phyloP scores from a whole-genome alignment of 148 eudicot genomes.

The Nepenthes gracilis region DNA sequence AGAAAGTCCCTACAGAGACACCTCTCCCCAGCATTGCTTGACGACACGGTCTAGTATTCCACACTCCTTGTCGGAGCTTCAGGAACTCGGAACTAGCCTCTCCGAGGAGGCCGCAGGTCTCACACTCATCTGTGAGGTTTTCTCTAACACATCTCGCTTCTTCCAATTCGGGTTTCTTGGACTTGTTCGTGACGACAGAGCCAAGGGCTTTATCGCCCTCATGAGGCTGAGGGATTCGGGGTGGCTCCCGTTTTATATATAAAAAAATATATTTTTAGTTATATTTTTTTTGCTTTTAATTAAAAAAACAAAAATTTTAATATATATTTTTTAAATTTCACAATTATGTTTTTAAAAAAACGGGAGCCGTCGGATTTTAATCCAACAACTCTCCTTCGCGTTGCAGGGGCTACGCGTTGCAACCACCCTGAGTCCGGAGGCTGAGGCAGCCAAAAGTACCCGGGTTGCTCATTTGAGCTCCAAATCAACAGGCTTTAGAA shows the following conservation, averaged over 20 bases:
- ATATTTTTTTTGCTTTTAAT: too few species aligned
- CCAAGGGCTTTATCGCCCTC: constrained; percentile 77
- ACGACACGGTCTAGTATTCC: constrained; percentile 58
- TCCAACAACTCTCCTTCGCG: too few species aligned
- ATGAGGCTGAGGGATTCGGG: constrained; percentile 7
- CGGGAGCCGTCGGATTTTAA: too few species aligned
- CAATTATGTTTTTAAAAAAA: too few species aligned
- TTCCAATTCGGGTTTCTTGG: constrained; percentile 41
- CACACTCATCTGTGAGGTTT: constrained; percentile 62
- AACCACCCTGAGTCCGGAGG: too few species aligned
- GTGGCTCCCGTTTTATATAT: too few species aligned
- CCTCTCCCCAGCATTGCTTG: constrained; percentile 66
- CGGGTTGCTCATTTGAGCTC: constrained; percentile 54
- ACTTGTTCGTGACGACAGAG: constrained; percentile 49
- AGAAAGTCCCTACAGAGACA: constrained; percentile 64
- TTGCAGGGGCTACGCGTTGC: too few species aligned
- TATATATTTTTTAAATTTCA: too few species aligned
- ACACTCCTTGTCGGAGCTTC: constrained; percentile 37
- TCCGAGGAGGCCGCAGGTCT: constrained; percentile 30
- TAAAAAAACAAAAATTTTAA: too few species aligned
- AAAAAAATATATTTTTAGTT: too few species aligned
- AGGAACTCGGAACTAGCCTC: constrained; percentile 14
- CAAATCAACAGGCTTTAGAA: constrained; percentile 61
- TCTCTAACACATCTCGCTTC: constrained; percentile 73
- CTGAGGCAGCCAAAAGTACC: constrained; percentile 56